These are phyloP conservation scores for Amanita phalloides DNA, from an alignment of 768 basidiomycete species.

Conservation along the genomic window DNA sequence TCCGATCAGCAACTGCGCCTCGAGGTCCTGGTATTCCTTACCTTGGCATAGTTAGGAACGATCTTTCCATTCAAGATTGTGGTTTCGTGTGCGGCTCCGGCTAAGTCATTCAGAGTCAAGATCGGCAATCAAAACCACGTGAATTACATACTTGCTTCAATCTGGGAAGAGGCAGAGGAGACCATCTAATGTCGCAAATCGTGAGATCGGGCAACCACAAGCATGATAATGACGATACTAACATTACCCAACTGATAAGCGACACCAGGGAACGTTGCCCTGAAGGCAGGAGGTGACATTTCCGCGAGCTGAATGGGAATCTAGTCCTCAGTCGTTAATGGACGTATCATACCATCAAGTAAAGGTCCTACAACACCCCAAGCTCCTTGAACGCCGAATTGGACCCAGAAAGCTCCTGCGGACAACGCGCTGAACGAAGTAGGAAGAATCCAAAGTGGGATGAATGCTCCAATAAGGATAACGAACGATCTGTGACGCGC, in stretches of 20 bases:
- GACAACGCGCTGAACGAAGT: slow-evolving; percentile 52
- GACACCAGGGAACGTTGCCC: slow-evolving; percentile 80
- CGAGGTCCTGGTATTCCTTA: slow-evolving; percentile 9
- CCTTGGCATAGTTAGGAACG: slow-evolving; percentile 58
- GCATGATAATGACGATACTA: slow-evolving; percentile 12
- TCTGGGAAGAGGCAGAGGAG: slow-evolving; percentile 66
- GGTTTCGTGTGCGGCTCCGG: slow-evolving; percentile 51
- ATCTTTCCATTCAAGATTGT: slow-evolving; percentile 29
- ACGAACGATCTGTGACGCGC: slow-evolving; percentile 34
- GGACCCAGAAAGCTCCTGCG: slow-evolving; percentile 81
- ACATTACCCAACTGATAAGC: slow-evolving; percentile 78
- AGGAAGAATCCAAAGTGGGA: slow-evolving; percentile 83
- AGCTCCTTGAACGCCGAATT: slow-evolving; percentile 84
- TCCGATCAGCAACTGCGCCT: slow-evolving; percentile 1
- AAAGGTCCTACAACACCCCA: slow-evolving; percentile 71
- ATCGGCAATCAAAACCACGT: background rate
- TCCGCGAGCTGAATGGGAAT: slow-evolving; percentile 75
- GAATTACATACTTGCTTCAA: slow-evolving; percentile 51
- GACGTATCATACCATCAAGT: slow-evolving; percentile 24
- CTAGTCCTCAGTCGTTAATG: slow-evolving; percentile 22
- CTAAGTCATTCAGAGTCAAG: slow-evolving; percentile 18
- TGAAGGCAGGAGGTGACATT: slow-evolving; percentile 80
- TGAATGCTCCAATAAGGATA: slow-evolving; percentile 44
- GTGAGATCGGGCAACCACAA: background rate
- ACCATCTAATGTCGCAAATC: slow-evolving; percentile 30